Percentiles rank a stretch among this genome's conserved stretches.
Conservation (phyloP, 371 early-diverging fungal species). For the Mortierella sp. region DNA sequence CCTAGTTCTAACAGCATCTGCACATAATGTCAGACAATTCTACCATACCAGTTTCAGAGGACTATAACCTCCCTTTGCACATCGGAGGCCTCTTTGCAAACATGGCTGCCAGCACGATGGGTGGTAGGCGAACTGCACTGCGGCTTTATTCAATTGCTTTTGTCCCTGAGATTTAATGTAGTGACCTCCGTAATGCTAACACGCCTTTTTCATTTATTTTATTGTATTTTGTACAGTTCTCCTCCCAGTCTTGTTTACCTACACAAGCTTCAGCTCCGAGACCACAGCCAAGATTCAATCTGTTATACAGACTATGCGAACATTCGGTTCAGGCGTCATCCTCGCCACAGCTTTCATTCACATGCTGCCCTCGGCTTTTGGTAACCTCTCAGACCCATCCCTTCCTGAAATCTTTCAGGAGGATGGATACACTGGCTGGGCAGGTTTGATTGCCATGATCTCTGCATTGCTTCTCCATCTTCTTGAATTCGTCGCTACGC, state of each 20-base stretch:
- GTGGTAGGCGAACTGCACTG: slow-evolving; percentile 29
- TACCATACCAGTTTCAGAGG: slow-evolving; percentile 11
- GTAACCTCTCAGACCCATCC: slow-evolving; percentile 56
- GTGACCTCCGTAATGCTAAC: neutral
- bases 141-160: neutral
- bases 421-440: slow-evolving; percentile 59
- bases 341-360: slow-evolving; percentile 86
- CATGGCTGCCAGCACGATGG: slow-evolving; percentile 60
- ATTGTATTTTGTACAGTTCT: slow-evolving; percentile 15
- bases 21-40: slow-evolving; percentile 14
- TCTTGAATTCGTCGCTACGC: slow-evolving; percentile 54
- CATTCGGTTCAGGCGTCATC: slow-evolving; percentile 84
- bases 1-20: neutral
- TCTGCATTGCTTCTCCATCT: slow-evolving; percentile 60
- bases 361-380: slow-evolving; percentile 61
- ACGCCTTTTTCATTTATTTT: neutral
- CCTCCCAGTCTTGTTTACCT: slow-evolving; percentile 33
- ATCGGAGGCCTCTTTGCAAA: slow-evolving; percentile 73
- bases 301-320: slow-evolving; percentile 58
- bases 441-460: slow-evolving; percentile 66
- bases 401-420: slow-evolving; percentile 51
- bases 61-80: slow-evolving; percentile 64
- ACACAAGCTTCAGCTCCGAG: slow-evolving; percentile 22
- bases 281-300: slow-evolving; percentile 21
- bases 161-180: neutral